phyloP scores from a whole-genome alignment of 495 filamentous ascomycete species.

The Neurospora intermedia region DNA sequence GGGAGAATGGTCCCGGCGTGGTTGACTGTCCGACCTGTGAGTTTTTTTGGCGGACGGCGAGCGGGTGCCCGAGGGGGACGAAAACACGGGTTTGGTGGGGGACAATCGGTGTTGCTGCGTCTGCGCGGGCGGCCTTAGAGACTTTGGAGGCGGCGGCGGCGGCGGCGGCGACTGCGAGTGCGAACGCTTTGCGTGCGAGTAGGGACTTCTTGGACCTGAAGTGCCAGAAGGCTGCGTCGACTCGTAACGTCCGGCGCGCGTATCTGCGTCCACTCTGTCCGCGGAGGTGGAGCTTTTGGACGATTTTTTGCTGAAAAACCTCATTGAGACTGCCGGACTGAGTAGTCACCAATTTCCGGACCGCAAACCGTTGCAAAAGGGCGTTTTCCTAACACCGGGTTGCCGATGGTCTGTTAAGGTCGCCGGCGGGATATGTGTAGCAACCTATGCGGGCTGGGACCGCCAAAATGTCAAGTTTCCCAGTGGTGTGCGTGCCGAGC shows the following conservation, averaged over 20 bases:
- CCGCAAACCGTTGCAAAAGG: not conserved
- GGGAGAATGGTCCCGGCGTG: not conserved
- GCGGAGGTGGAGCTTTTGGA: slow-evolving; percentile 37
- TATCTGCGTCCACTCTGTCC: slow-evolving; percentile 36
- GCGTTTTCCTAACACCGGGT: not conserved
- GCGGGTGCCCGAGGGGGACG: not conserved
- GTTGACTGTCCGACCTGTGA: not conserved
- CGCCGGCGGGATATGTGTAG: not conserved
- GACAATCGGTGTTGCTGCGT: slow-evolving; percentile 8
- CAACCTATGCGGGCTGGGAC: not conserved
- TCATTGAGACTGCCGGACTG: slow-evolving; percentile 30
- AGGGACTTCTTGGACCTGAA: slow-evolving; percentile 13
- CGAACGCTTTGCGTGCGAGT: slow-evolving; percentile 9
- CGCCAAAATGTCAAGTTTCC: not conserved
- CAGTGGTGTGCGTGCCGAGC: not conserved
- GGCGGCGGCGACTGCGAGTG: slow-evolving; percentile 15
- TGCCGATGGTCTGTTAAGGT: not conserved
- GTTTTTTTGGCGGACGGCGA: not conserved
- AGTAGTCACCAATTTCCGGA: not conserved
- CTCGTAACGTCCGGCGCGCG: slow-evolving; percentile 17
- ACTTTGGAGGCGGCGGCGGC: slow-evolving; percentile 19
- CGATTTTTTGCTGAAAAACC: slow-evolving; percentile 44
- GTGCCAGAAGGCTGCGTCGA: slow-evolving; percentile 12
- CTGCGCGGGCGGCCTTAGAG: slow-evolving; percentile 9
- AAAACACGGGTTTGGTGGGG: not conserved